Conservation (phyloP, 2,329 filamentous ascomycete genomes). For the Akanthomyces uredinophilus region DNA sequence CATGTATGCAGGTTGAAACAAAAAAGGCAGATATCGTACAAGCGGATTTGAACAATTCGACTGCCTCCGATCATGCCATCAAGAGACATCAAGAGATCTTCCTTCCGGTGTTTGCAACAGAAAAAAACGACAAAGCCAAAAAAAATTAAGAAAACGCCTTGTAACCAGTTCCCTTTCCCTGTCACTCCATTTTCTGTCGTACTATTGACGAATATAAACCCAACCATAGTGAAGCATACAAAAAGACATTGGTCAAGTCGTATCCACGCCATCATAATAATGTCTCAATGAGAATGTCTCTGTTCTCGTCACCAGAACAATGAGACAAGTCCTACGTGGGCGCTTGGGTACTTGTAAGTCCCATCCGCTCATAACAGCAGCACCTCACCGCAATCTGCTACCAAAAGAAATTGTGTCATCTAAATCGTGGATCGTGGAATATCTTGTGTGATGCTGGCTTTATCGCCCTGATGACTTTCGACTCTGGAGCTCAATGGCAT, state of each 20-base stretch:
- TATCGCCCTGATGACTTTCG: slow-evolving; percentile 34
- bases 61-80: neutral
- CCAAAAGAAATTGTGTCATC: slow-evolving; percentile 14
- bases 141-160: slow-evolving; percentile 2
- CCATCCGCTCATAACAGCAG: neutral
- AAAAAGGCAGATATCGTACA: slow-evolving; percentile 8
- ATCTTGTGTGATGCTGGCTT: neutral
- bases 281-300: neutral
- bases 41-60: neutral
- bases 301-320: neutral
- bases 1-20: neutral
- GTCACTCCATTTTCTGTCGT: slow-evolving; percentile 9
- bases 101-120: neutral
- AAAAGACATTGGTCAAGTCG: neutral
- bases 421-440: slow-evolving; percentile 12
- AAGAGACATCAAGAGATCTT: neutral
- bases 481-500: slow-evolving; percentile 46
- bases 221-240: neutral
- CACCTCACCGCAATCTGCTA: neutral
- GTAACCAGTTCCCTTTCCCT: slow-evolving; percentile 7
- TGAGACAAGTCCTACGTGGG: neutral
- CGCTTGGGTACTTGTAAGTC: neutral
- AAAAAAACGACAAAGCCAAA: neutral
- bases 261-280: slow-evolving; percentile 2
- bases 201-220: slow-evolving; percentile 2